Evolutionary conservation across 2,329 filamentous ascomycete species (phyloP).

Genomic region (Trichocomaceae sp.): DNA sequence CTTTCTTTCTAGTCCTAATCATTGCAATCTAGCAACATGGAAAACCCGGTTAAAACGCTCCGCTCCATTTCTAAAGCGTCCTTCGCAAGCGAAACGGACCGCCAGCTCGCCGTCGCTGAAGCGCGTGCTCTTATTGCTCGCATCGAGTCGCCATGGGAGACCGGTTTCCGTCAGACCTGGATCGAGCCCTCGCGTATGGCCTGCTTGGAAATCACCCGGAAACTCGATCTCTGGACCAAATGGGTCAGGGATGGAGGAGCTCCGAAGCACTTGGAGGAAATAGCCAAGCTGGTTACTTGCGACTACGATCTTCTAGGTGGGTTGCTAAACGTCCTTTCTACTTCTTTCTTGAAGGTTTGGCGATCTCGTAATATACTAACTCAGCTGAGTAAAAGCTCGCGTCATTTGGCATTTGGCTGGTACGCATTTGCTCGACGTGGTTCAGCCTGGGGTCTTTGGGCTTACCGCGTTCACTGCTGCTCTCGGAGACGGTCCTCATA

Average conservation of each 20-base stretch:
- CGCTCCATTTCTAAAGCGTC: constrained; percentile 3
- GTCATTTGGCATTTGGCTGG: constrained; percentile 4
- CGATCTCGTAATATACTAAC: not conserved
- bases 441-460: constrained; percentile 6
- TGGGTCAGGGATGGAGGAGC: constrained; percentile 4
- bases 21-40: not conserved
- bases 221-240: constrained; percentile 4
- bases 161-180: constrained; percentile 5
- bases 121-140: constrained; percentile 5
- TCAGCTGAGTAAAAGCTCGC: not conserved
- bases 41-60: not conserved
- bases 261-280: constrained; percentile 2
- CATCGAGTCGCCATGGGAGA: constrained; percentile 5
- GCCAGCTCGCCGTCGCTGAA: constrained; percentile 4
- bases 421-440: constrained; percentile 1
- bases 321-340: not conserved
- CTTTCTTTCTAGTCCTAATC: not conserved
- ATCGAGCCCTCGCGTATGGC: constrained; percentile 8
- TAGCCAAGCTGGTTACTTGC: constrained; percentile 7
- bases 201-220: constrained; percentile 2
- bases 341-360: no score
- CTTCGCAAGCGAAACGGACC: constrained; percentile 1
- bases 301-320: not conserved
- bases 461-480: constrained; percentile 6
- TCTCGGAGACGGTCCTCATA: not conserved